A percentile compares a stretch with the other conserved stretches of the same genome.
Evolutionary conservation across 108 stramenopile species (phyloP).

Genomic region (Skeletonema menzelii): DNA sequence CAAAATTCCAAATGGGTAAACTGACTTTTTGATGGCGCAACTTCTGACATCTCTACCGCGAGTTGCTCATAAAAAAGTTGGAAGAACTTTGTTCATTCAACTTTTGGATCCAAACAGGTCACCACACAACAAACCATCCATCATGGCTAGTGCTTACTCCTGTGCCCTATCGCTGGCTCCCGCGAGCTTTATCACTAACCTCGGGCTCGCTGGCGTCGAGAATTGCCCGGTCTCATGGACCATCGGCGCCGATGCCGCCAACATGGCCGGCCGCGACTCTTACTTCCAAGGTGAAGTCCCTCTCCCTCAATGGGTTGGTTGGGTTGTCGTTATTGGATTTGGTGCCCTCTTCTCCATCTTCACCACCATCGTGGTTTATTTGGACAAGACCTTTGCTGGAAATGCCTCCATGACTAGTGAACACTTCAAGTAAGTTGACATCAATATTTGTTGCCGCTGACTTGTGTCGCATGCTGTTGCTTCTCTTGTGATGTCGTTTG

Average conservation of each 20-base stretch:
- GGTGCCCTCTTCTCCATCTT: slow-evolving; percentile 82
- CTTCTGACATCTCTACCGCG: too few species aligned
- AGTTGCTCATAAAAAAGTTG: too few species aligned
- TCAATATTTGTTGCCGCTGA: too few species aligned
- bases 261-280: slow-evolving; percentile 38
- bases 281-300: slow-evolving; percentile 82
- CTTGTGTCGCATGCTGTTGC: too few species aligned
- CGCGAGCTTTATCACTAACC: neutral
- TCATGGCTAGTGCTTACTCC: neutral
- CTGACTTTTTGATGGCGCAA: too few species aligned
- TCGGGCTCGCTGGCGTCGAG: neutral
- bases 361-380: slow-evolving; percentile 75
- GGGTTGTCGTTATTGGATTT: slow-evolving; percentile 81
- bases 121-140: neutral
- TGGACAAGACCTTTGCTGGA: slow-evolving; percentile 66
- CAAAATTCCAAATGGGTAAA: too few species aligned
- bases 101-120: too few species aligned
- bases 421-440: slow-evolving; percentile 81
- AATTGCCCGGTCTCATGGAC: neutral
- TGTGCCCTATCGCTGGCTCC: neutral
- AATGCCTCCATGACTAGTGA: slow-evolving; percentile 74
- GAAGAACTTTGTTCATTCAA: too few species aligned
- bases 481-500: too few species aligned
- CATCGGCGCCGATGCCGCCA: neutral
- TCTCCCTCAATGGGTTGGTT: slow-evolving; percentile 61